Evolutionary conservation across 2,329 filamentous ascomycete species (phyloP).

Genomic region (Acrocalymma vagum): DNA sequence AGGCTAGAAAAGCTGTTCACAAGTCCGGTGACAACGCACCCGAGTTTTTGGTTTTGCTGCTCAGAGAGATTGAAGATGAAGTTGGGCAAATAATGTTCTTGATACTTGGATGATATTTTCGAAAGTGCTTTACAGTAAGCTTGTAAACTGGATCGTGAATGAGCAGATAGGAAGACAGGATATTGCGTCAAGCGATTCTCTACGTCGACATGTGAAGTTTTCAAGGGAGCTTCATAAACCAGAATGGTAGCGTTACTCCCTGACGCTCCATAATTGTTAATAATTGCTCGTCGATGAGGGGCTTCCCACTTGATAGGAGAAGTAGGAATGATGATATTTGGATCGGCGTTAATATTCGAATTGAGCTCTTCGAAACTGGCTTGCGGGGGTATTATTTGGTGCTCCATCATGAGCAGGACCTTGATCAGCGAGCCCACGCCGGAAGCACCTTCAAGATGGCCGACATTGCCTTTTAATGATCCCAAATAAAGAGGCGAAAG

Average conservation of each 20-base stretch:
- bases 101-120: background rate
- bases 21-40: conserved; percentile 7
- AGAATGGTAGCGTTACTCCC: conserved; percentile 29
- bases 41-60: conserved; percentile 14
- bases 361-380: conserved; percentile 23
- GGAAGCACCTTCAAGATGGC: conserved; percentile 32
- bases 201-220: too few relatives aligned
- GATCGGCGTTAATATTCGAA: conserved; percentile 13
- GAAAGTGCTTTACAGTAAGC: background rate
- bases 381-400: conserved; percentile 27
- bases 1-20: conserved; percentile 8
- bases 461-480: conserved; percentile 41
- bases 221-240: conserved; percentile 6
- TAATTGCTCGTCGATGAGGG: conserved; percentile 8
- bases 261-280: conserved; percentile 35
- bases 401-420: conserved; percentile 33
- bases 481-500: conserved; percentile 23
- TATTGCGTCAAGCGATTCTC: too few relatives aligned
- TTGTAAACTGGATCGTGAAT: conserved; percentile 1
- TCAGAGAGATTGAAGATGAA: conserved; percentile 20
- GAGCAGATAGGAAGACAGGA: conserved; percentile 7
- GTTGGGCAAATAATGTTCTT: conserved; percentile 4
- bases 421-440: conserved; percentile 34
- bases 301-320: conserved; percentile 15
- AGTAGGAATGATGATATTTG: conserved; percentile 22